Evolutionary conservation across 2,329 filamentous ascomycete species (phyloP).

Genomic region (Talaromyces sp.): DNA sequence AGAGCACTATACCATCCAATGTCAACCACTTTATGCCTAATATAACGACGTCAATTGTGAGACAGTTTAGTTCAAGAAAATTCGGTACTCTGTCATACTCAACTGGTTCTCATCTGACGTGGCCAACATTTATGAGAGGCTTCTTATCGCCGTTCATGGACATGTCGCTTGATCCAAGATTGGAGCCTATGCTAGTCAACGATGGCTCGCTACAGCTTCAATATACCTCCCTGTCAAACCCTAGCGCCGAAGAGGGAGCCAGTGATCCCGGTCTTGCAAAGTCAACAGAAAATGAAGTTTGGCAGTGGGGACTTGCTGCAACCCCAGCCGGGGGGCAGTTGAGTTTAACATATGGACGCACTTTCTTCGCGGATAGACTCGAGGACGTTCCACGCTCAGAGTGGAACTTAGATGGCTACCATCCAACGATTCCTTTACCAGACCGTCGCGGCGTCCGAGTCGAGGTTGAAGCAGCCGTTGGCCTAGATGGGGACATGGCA

Average conservation of each 20-base stretch:
- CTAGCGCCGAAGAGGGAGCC: slow-evolving; percentile 20
- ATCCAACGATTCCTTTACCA: slow-evolving; percentile 31
- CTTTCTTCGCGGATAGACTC: slow-evolving; percentile 38
- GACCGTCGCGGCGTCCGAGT: slow-evolving; percentile 37
- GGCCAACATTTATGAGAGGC: slow-evolving; percentile 32
- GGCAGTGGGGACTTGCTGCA: slow-evolving; percentile 33
- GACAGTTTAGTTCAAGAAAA: slow-evolving; percentile 33
- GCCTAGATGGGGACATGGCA: slow-evolving; percentile 30
- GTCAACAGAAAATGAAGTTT: slow-evolving; percentile 28
- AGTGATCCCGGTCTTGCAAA: not conserved
- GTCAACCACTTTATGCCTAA: slow-evolving; percentile 31
- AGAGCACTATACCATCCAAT: slow-evolving; percentile 32
- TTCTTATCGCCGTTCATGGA: slow-evolving; percentile 28
- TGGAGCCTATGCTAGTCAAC: slow-evolving; percentile 23
- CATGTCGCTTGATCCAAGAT: slow-evolving; percentile 27
- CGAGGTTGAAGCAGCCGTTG: slow-evolving; percentile 32
- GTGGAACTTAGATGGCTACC: slow-evolving; percentile 44
- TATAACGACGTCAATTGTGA: slow-evolving; percentile 34
- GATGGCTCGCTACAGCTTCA: slow-evolving; percentile 39
- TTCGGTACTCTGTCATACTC: slow-evolving; percentile 37
- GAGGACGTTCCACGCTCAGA: slow-evolving; percentile 37
- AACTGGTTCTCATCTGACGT: slow-evolving; percentile 35
- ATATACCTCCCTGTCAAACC: slow-evolving; percentile 29
- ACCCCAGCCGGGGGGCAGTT: slow-evolving; percentile 33
- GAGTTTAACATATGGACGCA: slow-evolving; percentile 37